Evolutionary conservation across 2,329 filamentous ascomycete genomes (phyloP), one percentile per base, ranked within the genome.

Genomic region (Scolecobasidium constrictum): DNA sequence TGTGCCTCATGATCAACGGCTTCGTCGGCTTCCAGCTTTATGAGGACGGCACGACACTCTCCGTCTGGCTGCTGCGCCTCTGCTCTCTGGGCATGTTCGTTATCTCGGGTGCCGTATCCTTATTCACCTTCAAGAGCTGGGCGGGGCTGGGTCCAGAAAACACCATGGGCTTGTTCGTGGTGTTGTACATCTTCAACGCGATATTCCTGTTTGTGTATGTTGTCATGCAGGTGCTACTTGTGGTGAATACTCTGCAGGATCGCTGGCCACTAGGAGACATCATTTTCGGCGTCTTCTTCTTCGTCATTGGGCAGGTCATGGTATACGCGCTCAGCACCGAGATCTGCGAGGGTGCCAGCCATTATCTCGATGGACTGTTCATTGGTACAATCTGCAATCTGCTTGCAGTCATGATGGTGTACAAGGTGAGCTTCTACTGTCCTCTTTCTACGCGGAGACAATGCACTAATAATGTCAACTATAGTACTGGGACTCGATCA

Each of bases 401-500:
- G 35, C 69, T 98, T 35, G 86, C 81, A 11, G 90, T 98, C 47
- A 98, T 98, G 92, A 98, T 96, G 92, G 81, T 98, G 28, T 98
- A 98, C 75, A 98, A 98, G 82, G 86, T 81, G 63, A 48, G 67
- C 56, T 42, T 11, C 19, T 9, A n/a, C 43, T 11, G n/a, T n/a
- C n/a, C n/a, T n/a, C n/a, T n/a, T n/a, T n/a, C n/a, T n/a, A n/a
- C n/a, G n/a, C 36, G 19, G 16, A 15, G 18, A 18, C 28, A 40
- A 28, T 44, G n/a, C n/a, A n/a, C n/a, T n/a, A n/a, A n/a, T n/a
- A n/a, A n/a, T n/a, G n/a, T n/a, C 44, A 13, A 19, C 37, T 36
- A 42, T 52, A 92, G 87, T 98, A 94, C 71, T 98, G 92, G 92
- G 92, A 98, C 59, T 95, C 88, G 13, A 98, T 98, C 62, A 98